Percentiles rank a stretch among this genome's conserved stretches.
Evolutionary conservation across 331 rosid genomes (phyloP).

Genomic region (Erythrophleum ivorense): DNA sequence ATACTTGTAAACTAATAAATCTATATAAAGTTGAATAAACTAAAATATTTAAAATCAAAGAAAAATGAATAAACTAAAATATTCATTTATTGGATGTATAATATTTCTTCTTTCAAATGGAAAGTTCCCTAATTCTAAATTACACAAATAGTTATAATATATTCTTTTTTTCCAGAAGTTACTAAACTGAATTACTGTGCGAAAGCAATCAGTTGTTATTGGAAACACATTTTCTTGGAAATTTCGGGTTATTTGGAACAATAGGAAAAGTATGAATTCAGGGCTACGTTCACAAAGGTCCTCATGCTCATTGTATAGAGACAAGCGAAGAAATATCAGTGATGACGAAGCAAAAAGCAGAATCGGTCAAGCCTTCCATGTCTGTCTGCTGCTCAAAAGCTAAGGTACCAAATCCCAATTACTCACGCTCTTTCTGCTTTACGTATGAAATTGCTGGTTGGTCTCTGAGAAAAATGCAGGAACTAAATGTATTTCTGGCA

Average conservation of each 20-base stretch:
- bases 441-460: background rate
- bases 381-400: background rate
- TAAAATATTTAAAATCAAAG: background rate
- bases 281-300: background rate
- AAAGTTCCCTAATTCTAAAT: background rate
- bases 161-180: no score
- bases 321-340: background rate
- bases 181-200: background rate
- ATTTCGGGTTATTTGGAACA: background rate
- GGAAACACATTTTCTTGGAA: background rate
- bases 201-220: background rate
- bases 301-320: background rate
- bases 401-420: constrained; percentile 35
- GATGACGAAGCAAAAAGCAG: background rate
- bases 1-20: no score
- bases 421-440: constrained; percentile 8
- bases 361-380: background rate
- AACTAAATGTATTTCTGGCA: background rate
- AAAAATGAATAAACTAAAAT: no score
- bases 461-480: background rate
- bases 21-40: no score
- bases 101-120: no score
- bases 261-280: background rate
- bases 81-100: no score
- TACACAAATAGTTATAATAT: background rate